Percentiles rank a stretch among this genome's conserved stretches.
Conservation (phyloP, 768 basidiomycete species). For the Boletus fagicola region DNA sequence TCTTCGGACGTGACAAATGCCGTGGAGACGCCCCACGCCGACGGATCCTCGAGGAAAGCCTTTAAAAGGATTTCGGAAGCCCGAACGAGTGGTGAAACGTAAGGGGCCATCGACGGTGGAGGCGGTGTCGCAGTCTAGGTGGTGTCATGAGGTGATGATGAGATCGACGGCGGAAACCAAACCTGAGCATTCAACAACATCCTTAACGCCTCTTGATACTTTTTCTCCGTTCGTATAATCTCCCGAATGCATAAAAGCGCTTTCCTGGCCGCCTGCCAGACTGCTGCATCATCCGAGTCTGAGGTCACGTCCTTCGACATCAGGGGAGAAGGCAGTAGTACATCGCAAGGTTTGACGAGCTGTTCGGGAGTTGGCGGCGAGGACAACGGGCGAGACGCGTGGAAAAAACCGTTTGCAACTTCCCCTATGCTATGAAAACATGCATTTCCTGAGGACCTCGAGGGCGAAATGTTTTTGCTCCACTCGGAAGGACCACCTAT, state of each 20-base stretch:
- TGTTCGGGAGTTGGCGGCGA: neutral
- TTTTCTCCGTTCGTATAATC: conserved; percentile 46
- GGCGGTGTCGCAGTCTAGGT: conserved; percentile 41
- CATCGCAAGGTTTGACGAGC: neutral
- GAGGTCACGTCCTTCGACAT: conserved; percentile 3
- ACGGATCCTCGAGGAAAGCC: conserved; percentile 59
- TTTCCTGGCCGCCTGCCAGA: conserved; percentile 40
- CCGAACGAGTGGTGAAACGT: conserved; percentile 49
- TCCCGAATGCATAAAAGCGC: conserved; percentile 48
- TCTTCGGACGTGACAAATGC: conserved; percentile 56
- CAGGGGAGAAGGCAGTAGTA: neutral
- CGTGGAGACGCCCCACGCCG: conserved; percentile 60
- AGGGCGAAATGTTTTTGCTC: neutral
- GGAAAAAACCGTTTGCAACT: neutral
- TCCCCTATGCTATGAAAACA: neutral
- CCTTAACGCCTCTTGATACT: conserved; percentile 39
- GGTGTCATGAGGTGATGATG: neutral
- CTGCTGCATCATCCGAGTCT: conserved; percentile 24
- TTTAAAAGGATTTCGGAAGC: conserved; percentile 51
- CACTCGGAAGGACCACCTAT: conserved; percentile 6
- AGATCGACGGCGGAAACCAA: conserved; percentile 6
- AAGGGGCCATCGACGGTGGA: conserved; percentile 49
- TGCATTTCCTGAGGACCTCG: neutral
- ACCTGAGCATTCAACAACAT: conserved; percentile 39
- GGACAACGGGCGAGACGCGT: neutral